A percentile compares a stretch with the other conserved stretches of the same genome.
These are phyloP conservation scores for Suhomyces maxii DNA, from an alignment of 1,139 yeast species.

Conservation along the genomic window DNA sequence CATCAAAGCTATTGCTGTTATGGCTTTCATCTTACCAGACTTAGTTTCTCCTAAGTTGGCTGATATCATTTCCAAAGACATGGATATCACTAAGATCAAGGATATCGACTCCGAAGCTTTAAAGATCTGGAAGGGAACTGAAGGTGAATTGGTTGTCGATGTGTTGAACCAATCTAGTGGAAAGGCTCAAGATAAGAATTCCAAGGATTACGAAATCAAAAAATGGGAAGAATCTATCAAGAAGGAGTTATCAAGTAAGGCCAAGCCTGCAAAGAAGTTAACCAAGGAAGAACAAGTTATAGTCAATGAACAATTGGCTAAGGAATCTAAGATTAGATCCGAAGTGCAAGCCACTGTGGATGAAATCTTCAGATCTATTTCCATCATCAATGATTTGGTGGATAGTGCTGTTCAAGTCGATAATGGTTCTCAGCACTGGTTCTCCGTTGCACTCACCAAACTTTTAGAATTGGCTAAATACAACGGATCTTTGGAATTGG, in stretches of 20 bases:
- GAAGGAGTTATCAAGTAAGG: conserved; percentile 66
- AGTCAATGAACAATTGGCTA: conserved; percentile 59
- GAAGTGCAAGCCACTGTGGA: conserved; percentile 41
- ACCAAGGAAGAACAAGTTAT: conserved; percentile 73
- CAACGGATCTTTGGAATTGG: conserved; percentile 36
- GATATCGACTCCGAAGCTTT: conserved; percentile 32
- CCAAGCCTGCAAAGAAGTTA: conserved; percentile 49
- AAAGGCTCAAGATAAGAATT: conserved; percentile 54
- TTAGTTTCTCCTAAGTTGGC: conserved; percentile 55
- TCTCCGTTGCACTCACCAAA: conserved; percentile 56
- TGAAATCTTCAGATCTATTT: conserved; percentile 49
- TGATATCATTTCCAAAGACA: conserved; percentile 39
- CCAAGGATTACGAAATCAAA: conserved; percentile 79
- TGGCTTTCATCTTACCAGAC: conserved; percentile 70
- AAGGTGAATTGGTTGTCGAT: conserved; percentile 70
- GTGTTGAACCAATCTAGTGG: conserved; percentile 47
- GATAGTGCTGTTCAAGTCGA: conserved; percentile 52
- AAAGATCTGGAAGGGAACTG: conserved; percentile 65
- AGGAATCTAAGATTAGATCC: conserved; percentile 58
- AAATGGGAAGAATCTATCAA: conserved; percentile 90
- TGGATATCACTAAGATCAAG: conserved; percentile 35
- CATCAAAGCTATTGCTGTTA: conserved; percentile 58
- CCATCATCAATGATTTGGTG: conserved; percentile 54
- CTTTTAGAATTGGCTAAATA: conserved; percentile 43
- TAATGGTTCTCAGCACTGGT: conserved; percentile 75